Conservation (phyloP, 2,329 filamentous ascomycete genomes). For the Fusarium verticillioides region DNA sequence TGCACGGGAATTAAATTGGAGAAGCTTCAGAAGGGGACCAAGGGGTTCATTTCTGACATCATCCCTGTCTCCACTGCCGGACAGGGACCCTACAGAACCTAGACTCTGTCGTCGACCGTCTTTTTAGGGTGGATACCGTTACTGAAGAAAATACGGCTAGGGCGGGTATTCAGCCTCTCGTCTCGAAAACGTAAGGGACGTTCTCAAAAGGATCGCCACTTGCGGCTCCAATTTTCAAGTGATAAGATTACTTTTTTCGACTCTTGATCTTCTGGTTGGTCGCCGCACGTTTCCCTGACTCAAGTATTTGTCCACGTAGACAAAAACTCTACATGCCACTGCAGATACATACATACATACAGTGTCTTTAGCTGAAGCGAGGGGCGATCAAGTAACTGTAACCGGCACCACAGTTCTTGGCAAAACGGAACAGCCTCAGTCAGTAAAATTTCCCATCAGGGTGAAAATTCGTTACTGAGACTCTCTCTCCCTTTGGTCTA, state of each 20-base stretch:
- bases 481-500: background rate
- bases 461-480: conserved; percentile 24
- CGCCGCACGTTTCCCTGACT: conserved; percentile 24
- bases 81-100: conserved; percentile 1
- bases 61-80: conserved; percentile 32
- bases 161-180: conserved; percentile 23
- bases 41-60: conserved; percentile 35
- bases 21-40: background rate
- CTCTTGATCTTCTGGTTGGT: conserved; percentile 23
- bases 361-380: conserved; percentile 1
- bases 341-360: background rate
- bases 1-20: conserved; percentile 30
- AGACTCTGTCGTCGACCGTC: conserved; percentile 14
- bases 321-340: background rate
- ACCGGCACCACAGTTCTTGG: background rate
- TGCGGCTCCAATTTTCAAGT: conserved; percentile 16
- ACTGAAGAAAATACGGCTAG: conserved; percentile 33
- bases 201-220: conserved; percentile 31
- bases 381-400: background rate
- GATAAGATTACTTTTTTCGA: conserved; percentile 32
- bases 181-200: background rate
- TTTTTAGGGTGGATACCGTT: conserved; percentile 33
- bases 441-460: background rate
- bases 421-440: conserved; percentile 5
- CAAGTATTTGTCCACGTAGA: conserved; percentile 30